Percentiles rank a stretch among this genome's conserved stretches.
These are phyloP conservation scores for Podila epicladia DNA, from an alignment of 192 early-diverging fungal genomes.

Conservation along the genomic window DNA sequence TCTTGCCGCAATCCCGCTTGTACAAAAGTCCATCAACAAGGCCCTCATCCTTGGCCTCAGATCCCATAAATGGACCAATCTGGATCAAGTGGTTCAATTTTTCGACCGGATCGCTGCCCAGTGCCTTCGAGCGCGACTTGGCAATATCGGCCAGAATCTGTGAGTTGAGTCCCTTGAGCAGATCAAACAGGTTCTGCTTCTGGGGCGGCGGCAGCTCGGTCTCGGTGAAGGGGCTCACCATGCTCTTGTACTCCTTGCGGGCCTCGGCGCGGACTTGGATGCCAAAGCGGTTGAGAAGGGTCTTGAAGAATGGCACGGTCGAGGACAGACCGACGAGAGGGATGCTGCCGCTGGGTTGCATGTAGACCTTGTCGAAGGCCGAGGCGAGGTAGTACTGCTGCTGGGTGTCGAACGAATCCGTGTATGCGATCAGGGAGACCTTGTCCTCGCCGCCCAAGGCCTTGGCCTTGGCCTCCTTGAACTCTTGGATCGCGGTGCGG, in stretches of 20 bases:
- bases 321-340: constrained; percentile 68
- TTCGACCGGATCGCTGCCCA: constrained; percentile 44
- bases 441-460: constrained; percentile 53
- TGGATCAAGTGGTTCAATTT: constrained; percentile 62
- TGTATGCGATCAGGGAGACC: constrained; percentile 65
- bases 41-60: constrained; percentile 58
- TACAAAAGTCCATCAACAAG: constrained; percentile 66
- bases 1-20: constrained; percentile 53
- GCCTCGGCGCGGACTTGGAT: constrained; percentile 60
- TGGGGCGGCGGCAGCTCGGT: constrained; percentile 60
- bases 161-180: constrained; percentile 65
- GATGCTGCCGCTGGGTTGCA: constrained; percentile 68
- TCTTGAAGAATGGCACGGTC: constrained; percentile 64
- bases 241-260: constrained; percentile 70
- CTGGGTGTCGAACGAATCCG: constrained; percentile 77
- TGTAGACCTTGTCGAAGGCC: constrained; percentile 67
- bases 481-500: constrained; percentile 57
- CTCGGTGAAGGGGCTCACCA: constrained; percentile 60
- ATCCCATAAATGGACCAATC: constrained; percentile 62
- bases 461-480: constrained; percentile 61
- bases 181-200: constrained; percentile 62
- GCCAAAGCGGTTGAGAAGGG: constrained; percentile 65
- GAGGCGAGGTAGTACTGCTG: constrained; percentile 72
- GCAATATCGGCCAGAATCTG: constrained; percentile 65
- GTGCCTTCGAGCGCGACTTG: constrained; percentile 28